Base-by-base conservation (phyloP, 2,329 filamentous ascomycete species). In the Hypoxylon sp. region DNA sequence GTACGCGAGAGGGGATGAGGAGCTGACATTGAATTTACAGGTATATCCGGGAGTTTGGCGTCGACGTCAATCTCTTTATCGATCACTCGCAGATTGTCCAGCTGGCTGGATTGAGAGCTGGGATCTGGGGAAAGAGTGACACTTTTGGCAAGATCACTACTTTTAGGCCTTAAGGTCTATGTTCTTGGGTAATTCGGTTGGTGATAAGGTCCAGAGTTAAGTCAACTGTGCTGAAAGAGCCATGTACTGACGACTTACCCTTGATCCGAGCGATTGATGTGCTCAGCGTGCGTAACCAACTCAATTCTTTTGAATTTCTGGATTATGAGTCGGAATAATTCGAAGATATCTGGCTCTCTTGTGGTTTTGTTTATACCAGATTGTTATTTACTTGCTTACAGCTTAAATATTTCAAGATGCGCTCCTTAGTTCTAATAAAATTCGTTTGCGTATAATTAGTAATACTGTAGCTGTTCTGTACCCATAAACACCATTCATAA, bases 1-100 rank as follows among this genome's bases (percentile, higher is more conserved):
- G 13, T 22, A 8, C 2, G 19, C n/a, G 10, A 31, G n/a, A 37
- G 14, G 14, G 22, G 10, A n/a, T 8, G 19, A 19, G 33, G 51
- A 5, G 35, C 31, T 55, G 29, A 63, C 14, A 19, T 9, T 52
- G 24, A 29, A 9, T 47, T 10, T 10, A 44, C 37, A 71, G 66
- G 70, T 73, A 73, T 70, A 80, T 87, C 50, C 78, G 85, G 14
- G 84, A 88, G 74, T 88, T 88, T 75, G 85, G 86, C 5, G 81
- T 85, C 31, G 84, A 88, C 71, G 85, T 88, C 46, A 88, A 88
- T 69, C 69, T 87, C 33, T 87, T 88, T 74, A 84, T 88, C 56
- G 85, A 88, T 70, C 84, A 87, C 73, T 86, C 84, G 39, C 85
- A 88, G 79, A 87, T 87, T 72, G 85, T 87, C 64, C 85, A 88